A percentile compares a stretch with the other conserved stretches of the same genome.
Conservation (phyloP, 805 yeast species). For the Kuraishia capsulata region DNA sequence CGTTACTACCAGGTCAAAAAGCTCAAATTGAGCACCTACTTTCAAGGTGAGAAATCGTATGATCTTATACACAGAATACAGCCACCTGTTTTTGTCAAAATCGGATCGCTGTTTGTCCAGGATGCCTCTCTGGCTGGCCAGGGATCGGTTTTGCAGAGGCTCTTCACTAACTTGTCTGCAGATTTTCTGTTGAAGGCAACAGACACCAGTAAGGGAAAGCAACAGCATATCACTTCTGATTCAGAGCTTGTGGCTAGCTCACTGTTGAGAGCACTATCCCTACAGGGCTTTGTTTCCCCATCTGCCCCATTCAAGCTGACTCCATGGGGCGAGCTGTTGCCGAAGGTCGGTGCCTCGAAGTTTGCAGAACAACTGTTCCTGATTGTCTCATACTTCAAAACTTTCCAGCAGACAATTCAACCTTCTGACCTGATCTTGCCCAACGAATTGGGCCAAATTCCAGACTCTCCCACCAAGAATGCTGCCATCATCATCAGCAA, state of each 20-base stretch:
- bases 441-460: conserved; percentile 15
- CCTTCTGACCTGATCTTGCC: conserved; percentile 30
- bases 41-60: conserved; percentile 11
- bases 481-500: conserved; percentile 36
- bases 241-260: conserved; percentile 52
- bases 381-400: conserved; percentile 32
- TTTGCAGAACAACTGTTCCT: conserved; percentile 33
- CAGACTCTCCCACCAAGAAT: conserved; percentile 24
- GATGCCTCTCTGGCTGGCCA: conserved; percentile 12
- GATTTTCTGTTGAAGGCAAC: conserved; percentile 18
- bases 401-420: conserved; percentile 27
- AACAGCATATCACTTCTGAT: conserved; percentile 25
- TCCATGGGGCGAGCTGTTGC: conserved; percentile 42
- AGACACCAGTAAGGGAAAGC: conserved; percentile 9
- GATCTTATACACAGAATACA: conserved; percentile 42
- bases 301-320: conserved; percentile 32
- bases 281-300: conserved; percentile 40
- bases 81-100: conserved; percentile 40
- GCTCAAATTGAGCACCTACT: conserved; percentile 35
- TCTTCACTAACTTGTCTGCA: conserved; percentile 19
- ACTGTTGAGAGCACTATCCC: conserved; percentile 40
- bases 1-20: conserved; percentile 79
- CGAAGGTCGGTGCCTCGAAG: conserved; percentile 20
- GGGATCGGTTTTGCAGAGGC: conserved; percentile 23
- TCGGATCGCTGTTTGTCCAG: conserved; percentile 23